These are phyloP conservation scores for Boletellus ananas DNA, from an alignment of 768 basidiomycete species.

Conservation along the genomic window DNA sequence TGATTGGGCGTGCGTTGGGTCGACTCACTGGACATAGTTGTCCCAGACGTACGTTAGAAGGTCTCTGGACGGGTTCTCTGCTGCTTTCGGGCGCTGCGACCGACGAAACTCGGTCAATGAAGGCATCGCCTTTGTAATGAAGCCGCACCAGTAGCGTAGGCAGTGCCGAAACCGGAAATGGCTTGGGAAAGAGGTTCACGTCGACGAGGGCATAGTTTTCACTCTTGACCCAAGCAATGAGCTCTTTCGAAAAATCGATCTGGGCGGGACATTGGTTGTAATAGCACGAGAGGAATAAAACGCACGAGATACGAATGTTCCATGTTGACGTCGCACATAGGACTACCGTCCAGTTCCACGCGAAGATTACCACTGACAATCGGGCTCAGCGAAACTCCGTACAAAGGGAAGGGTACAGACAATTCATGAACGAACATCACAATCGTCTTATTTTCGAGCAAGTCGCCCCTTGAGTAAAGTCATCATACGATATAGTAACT, in stretches of 20 bases:
- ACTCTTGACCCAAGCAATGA: slow-evolving; percentile 71
- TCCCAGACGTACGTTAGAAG: slow-evolving; percentile 90
- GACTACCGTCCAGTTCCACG: slow-evolving; percentile 71
- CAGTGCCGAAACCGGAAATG: slow-evolving; percentile 31
- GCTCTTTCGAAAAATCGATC: slow-evolving; percentile 81
- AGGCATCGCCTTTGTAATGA: not conserved
- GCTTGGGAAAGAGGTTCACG: slow-evolving; percentile 76
- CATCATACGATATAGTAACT: not conserved
- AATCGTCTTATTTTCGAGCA: slow-evolving; percentile 73
- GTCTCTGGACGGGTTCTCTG: slow-evolving; percentile 48
- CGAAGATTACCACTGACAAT: slow-evolving; percentile 77
- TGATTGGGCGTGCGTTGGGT: not conserved
- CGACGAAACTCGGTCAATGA: not conserved
- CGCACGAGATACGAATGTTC: slow-evolving; percentile 83
- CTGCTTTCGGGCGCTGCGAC: slow-evolving; percentile 37
- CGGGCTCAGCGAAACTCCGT: not conserved
- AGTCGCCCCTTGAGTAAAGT: slow-evolving; percentile 52
- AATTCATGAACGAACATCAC: slow-evolving; percentile 94
- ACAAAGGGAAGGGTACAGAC: slow-evolving; percentile 44
- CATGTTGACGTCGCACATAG: slow-evolving; percentile 67
- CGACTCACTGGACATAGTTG: slow-evolving; percentile 85
- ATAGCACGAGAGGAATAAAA: not conserved
- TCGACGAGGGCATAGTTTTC: slow-evolving; percentile 77
- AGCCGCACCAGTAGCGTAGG: slow-evolving; percentile 31
- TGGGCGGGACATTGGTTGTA: slow-evolving; percentile 32